These are phyloP conservation scores for Endocarpon pusillum DNA, from an alignment of 495 filamentous ascomycete genomes.

Conservation along the genomic window DNA sequence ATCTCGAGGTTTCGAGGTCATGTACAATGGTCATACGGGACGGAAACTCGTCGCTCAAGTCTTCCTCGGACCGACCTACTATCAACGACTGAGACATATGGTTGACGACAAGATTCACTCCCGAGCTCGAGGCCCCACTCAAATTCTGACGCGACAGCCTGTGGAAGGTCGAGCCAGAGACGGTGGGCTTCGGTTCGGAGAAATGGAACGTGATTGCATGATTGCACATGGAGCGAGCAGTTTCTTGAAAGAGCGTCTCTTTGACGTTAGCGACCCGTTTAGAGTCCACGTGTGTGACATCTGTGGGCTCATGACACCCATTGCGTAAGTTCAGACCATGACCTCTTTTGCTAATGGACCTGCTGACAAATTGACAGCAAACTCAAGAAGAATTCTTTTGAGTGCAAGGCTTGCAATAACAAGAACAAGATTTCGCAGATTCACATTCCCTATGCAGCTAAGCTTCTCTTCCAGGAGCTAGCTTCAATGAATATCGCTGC, in stretches of 20 bases:
- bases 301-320: constrained; percentile 95
- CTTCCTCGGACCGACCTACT: constrained; percentile 96
- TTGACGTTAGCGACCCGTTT: constrained; percentile 97
- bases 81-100: constrained; percentile 97
- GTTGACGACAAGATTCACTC: constrained; percentile 99
- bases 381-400: constrained; percentile 82
- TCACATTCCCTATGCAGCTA: constrained; percentile 93
- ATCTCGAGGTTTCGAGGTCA: constrained; percentile 88
- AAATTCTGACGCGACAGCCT: constrained; percentile 96
- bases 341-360: constrained; percentile 15
- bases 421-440: constrained; percentile 96
- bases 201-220: constrained; percentile 99
- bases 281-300: constrained; percentile 96
- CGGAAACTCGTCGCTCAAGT: constrained; percentile 83
- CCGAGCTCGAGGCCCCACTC: constrained; percentile 81
- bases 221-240: constrained; percentile 92
- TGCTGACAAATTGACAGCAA: constrained; percentile 41
- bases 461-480: constrained; percentile 96
- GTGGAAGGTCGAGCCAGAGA: constrained; percentile 95
- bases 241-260: constrained; percentile 93
- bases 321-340: constrained; percentile 72
- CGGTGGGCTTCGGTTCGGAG: constrained; percentile 96
- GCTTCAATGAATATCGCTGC: constrained; percentile 96
- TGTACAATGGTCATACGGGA: constrained; percentile 97
- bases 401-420: constrained; percentile 94